Percentiles rank a stretch among this genome's conserved stretches.
phyloP scores from a whole-genome alignment of 305 asterid genomes.

The Rubia peregrina region DNA sequence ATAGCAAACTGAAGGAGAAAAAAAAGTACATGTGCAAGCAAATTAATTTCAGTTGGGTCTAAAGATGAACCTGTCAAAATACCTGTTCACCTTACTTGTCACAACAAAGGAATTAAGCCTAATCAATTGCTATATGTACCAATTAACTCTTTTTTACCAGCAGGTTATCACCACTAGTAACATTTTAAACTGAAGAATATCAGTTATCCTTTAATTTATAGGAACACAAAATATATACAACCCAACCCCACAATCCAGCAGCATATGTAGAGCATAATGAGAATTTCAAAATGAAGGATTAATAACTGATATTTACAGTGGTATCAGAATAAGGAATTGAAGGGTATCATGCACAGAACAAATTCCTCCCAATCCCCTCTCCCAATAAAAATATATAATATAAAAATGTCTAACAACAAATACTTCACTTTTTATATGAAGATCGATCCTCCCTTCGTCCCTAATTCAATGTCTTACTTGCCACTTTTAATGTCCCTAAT shows the following conservation, averaged over 20 bases:
- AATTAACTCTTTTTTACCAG: not conserved
- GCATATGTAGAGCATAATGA: not conserved
- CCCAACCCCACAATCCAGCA: not conserved
- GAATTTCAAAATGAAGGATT: not conserved
- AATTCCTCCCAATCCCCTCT: not conserved
- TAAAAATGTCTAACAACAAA: not conserved
- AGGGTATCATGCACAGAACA: not conserved
- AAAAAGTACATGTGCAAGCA: not conserved
- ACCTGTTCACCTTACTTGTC: not conserved
- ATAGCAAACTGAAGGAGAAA: not conserved
- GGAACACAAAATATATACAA: not conserved
- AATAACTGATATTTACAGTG: no score
- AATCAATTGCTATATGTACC: not conserved
- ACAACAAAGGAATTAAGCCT: not conserved
- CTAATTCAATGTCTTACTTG: no score
- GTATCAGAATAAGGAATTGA: no score
- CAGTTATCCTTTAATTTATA: not conserved
- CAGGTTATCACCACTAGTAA: not conserved
- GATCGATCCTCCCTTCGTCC: no score
- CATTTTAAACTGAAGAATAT: not conserved
- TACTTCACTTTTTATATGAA: not conserved
- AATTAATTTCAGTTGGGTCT: not conserved
- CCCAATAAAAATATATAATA: not conserved
- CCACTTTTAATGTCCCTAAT: no score
- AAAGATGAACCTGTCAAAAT: not conserved